Conservation (phyloP, 768 basidiomycete genomes). For the Boletus fagicola region DNA sequence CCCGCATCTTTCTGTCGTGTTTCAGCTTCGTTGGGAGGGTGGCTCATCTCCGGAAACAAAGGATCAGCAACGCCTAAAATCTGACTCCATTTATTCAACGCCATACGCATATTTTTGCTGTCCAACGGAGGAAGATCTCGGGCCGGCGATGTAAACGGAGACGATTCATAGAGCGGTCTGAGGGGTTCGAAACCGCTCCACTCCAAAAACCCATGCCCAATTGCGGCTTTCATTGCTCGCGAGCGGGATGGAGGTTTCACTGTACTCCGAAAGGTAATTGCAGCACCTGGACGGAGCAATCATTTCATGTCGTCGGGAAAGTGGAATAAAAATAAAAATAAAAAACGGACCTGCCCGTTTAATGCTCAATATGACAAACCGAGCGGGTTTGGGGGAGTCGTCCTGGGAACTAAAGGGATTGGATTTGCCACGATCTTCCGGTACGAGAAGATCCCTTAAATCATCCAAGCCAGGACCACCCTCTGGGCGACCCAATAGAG, state of each 20-base stretch:
- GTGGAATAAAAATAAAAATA: slow-evolving; percentile 1
- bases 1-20: neutral
- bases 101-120: slow-evolving; percentile 30
- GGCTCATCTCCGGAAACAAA: slow-evolving; percentile 31
- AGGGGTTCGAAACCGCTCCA: slow-evolving; percentile 34
- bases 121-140: slow-evolving; percentile 17
- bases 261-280: slow-evolving; percentile 23
- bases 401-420: slow-evolving; percentile 1
- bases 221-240: slow-evolving; percentile 28
- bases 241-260: slow-evolving; percentile 30
- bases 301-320: neutral
- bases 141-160: slow-evolving; percentile 24
- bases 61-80: slow-evolving; percentile 33
- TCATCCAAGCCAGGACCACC: slow-evolving; percentile 38
- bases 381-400: slow-evolving; percentile 1
- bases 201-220: slow-evolving; percentile 32
- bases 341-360: slow-evolving; percentile 27
- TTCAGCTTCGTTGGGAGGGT: slow-evolving; percentile 1
- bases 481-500: slow-evolving; percentile 16
- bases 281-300: slow-evolving; percentile 8
- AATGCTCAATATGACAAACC: slow-evolving; percentile 16
- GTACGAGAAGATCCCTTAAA: slow-evolving; percentile 28
- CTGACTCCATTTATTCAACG: slow-evolving; percentile 36
- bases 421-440: slow-evolving; percentile 6
- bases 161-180: slow-evolving; percentile 29